Evolutionary conservation across 1,139 yeast genomes (phyloP).

Genomic region (Protomyces macrosporus): DNA sequence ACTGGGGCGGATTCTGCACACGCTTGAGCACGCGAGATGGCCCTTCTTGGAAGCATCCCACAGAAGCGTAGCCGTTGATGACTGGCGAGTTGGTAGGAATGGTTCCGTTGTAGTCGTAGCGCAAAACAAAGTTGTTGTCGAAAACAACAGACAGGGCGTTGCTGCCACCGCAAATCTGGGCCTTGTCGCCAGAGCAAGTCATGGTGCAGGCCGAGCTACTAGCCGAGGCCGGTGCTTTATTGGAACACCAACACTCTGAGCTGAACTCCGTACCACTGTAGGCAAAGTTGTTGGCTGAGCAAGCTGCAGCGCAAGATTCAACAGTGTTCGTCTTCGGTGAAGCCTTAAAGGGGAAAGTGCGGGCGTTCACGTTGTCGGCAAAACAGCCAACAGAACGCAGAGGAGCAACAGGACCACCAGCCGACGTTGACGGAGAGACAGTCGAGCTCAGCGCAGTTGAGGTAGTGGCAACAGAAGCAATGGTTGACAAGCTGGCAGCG

Average conservation of each 20-base stretch:
- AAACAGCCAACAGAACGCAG: not conserved
- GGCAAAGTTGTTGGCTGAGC: not conserved
- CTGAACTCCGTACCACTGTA: not conserved
- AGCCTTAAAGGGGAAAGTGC: not conserved
- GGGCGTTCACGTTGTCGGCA: not conserved
- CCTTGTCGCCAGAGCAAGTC: slow-evolving; percentile 6
- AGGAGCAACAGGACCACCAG: not conserved
- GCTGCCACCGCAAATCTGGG: not conserved
- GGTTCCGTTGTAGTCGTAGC: not conserved
- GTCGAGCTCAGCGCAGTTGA: not conserved
- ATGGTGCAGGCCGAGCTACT: not conserved
- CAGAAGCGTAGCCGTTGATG: not conserved
- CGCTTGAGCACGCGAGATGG: not conserved
- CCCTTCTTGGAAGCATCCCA: not conserved
- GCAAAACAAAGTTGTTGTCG: not conserved
- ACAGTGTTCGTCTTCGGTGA: not conserved
- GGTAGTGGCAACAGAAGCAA: not conserved
- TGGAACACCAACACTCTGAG: not conserved
- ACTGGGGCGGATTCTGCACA: not conserved
- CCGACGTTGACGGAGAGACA: not conserved
- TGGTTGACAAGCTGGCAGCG: not conserved
- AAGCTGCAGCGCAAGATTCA: not conserved
- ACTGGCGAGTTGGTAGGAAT: not conserved
- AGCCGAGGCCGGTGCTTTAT: not conserved
- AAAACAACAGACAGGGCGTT: slow-evolving; percentile 2